Evolutionary conservation across 805 yeast species (phyloP), one percentile per base, ranked within the genome.

Genomic region (Monosporozyma servazzii): DNA sequence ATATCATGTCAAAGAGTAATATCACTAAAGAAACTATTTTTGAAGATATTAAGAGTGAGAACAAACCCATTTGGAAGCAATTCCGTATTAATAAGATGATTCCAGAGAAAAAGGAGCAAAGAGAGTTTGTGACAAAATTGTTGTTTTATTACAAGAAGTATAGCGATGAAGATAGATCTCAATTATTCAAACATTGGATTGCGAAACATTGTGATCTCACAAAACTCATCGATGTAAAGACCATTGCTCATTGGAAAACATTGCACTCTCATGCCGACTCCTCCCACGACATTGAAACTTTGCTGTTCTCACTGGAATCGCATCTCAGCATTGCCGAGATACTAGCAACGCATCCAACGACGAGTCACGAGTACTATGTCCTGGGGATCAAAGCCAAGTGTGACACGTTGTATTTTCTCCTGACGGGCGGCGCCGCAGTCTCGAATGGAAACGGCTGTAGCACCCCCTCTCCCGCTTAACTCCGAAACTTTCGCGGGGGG

Each of bases 131-230:
- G 3, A 57, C 68, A 0, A 58, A 58, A 37, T 51, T 66, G 27
- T 47, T 66, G 25, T 64, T 58, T 33, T 65, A 58, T 48, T 64
- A 65, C 51, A 66, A 66, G 45, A 56, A 50, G 11, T 54, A 61
- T 53, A 23, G 45, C n/a, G 15, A 42, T 3, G 52, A 50, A 5
- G 56, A 60, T 45, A 53, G 69, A 23, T 47, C 25, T 13, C 39
- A 49, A 13, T 36, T 58, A 2, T 66, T 66, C 39, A 23, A 40
- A 11, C 47, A 56, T 9, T 21, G 48, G 39, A 6, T 45, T 11
- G 31, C 4, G 15, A 33, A 45, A 45, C 13, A 45, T 13, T 21
- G 44, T 21, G 6, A 20, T 15, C 8, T 21, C 17, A 4, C 17
- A 2, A 17, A 37, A n/a, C n/a, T 8, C 9, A 17, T 36, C 17